Percentiles rank a stretch among this genome's conserved stretches.
These are phyloP conservation scores for Coccomyxa sp. DNA, from an alignment of 139 green algal genomes.

Conservation along the genomic window DNA sequence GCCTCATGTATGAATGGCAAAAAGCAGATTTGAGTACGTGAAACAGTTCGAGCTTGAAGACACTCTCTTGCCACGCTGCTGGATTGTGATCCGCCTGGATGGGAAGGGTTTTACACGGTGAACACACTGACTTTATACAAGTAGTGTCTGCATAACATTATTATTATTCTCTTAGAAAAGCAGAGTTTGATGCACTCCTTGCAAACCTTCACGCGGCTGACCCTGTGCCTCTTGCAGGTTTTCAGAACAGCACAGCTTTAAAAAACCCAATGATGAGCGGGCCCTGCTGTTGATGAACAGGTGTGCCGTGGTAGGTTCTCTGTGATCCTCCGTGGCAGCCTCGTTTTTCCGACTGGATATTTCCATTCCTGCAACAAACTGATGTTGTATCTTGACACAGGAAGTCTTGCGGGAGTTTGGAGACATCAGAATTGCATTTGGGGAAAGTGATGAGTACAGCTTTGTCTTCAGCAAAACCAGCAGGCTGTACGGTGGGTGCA, in stretches of 20 bases:
- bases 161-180: neutral
- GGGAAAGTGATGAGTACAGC: conserved; percentile 87
- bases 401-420: conserved; percentile 66
- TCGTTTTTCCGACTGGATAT: neutral
- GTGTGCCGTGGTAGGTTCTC: neutral
- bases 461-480: conserved; percentile 70
- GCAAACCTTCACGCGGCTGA: neutral
- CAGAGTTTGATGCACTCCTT: neutral
- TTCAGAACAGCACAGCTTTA: conserved; percentile 65
- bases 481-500: conserved; percentile 59
- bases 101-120: conserved; percentile 89
- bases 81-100: conserved; percentile 81
- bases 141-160: too few relatives aligned
- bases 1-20: conserved; percentile 48
- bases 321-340: neutral
- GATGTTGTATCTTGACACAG: conserved; percentile 17
- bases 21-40: conserved; percentile 78
- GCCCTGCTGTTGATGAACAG: conserved; percentile 79
- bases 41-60: conserved; percentile 76
- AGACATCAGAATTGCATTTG: conserved; percentile 76
- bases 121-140: neutral
- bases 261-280: conserved; percentile 79
- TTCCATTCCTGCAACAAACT: neutral
- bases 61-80: conserved; percentile 70
- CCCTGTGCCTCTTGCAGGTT: conserved; percentile 52